Conservation (phyloP, 257 asterid species). For the Forsythia viridissima region DNA sequence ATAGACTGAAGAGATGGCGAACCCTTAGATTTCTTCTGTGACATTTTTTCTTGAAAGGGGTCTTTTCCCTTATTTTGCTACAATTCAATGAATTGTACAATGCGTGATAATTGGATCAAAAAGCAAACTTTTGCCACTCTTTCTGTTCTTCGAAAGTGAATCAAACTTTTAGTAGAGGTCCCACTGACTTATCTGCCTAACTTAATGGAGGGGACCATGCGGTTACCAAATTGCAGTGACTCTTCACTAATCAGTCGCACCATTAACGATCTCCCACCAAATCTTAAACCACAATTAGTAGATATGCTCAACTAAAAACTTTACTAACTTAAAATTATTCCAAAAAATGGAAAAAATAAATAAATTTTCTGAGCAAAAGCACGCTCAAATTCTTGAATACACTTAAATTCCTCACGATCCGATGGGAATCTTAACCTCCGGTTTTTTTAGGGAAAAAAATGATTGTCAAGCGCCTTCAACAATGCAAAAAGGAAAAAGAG, state of each 20-base stretch:
- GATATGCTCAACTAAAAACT: slow-evolving; percentile 34
- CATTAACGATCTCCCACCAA: slow-evolving; percentile 39
- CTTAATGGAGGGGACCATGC: slow-evolving; percentile 82
- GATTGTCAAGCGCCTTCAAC: slow-evolving; percentile 22
- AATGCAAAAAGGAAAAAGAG: background rate
- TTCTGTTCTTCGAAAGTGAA: slow-evolving; percentile 46
- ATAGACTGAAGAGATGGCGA: slow-evolving; percentile 55
- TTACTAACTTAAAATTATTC: slow-evolving; percentile 28
- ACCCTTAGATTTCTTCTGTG: slow-evolving; percentile 43
- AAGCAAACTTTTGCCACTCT: slow-evolving; percentile 48
- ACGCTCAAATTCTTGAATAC: slow-evolving; percentile 11
- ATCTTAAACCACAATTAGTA: slow-evolving; percentile 40
- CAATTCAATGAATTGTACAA: slow-evolving; percentile 50
- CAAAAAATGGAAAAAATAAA: slow-evolving; percentile 27
- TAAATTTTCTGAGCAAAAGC: slow-evolving; percentile 19
- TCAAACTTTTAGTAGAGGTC: slow-evolving; percentile 55
- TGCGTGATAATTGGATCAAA: slow-evolving; percentile 65
- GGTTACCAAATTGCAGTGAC: slow-evolving; percentile 42
- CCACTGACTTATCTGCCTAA: slow-evolving; percentile 73
- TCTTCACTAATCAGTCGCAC: slow-evolving; percentile 52
- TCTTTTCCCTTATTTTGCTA: slow-evolving; percentile 26
- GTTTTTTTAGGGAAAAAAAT: background rate
- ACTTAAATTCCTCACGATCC: slow-evolving; percentile 20
- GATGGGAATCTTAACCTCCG: slow-evolving; percentile 2
- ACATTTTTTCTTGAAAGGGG: slow-evolving; percentile 44